Percentiles rank a stretch among this genome's conserved stretches.
Evolutionary conservation across 2,329 filamentous ascomycete genomes (phyloP).

Genomic region (Talaromyces sp.): DNA sequence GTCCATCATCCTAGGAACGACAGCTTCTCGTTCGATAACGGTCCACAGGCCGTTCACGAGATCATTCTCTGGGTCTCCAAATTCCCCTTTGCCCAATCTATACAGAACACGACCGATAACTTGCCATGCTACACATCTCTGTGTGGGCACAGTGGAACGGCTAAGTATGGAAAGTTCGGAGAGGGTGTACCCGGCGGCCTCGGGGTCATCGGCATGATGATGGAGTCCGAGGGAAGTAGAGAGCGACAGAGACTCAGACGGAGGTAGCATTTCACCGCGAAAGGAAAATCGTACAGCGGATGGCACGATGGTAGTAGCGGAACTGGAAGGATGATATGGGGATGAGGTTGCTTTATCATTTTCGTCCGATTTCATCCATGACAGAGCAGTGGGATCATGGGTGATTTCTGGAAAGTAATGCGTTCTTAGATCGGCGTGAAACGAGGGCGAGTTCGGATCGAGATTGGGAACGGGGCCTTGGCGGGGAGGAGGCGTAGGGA

Average conservation of each 20-base stretch:
- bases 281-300: constrained; percentile 86
- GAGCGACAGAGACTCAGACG: constrained; percentile 65
- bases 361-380: constrained; percentile 79
- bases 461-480: constrained; percentile 59
- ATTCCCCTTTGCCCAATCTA: constrained; percentile 68
- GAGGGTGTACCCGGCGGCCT: constrained; percentile 90
- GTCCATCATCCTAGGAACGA: constrained; percentile 69
- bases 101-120: constrained; percentile 81
- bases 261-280: constrained; percentile 70
- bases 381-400: constrained; percentile 75
- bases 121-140: constrained; percentile 87
- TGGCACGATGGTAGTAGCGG: constrained; percentile 57
- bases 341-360: constrained; percentile 56
- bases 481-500: constrained; percentile 40
- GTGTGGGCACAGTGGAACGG: constrained; percentile 74
- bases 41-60: constrained; percentile 78
- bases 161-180: constrained; percentile 76
- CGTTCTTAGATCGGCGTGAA: constrained; percentile 74
- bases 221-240: constrained; percentile 77
- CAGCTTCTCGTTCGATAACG: constrained; percentile 67
- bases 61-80: constrained; percentile 55
- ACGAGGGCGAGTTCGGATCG: constrained; percentile 75
- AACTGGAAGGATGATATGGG: constrained; percentile 74
- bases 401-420: constrained; percentile 92
- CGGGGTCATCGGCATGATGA: constrained; percentile 87